Conservation (phyloP, 352 stramenopile species). For the Halophytophthora batemanensis region DNA sequence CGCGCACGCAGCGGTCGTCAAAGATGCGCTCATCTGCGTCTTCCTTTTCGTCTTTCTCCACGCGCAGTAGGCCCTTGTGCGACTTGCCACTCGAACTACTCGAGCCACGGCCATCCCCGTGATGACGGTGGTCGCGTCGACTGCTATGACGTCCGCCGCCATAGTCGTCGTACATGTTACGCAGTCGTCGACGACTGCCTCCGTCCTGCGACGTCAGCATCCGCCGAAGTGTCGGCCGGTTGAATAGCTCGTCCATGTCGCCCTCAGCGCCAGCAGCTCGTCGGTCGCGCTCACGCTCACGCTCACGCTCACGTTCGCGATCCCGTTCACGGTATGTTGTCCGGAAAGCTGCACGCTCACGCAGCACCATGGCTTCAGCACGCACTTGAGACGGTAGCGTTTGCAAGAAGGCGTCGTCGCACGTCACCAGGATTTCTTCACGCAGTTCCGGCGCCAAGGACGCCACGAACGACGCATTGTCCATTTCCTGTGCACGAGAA, state of each 20-base stretch:
- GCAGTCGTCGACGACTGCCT: slow-evolving; percentile 35
- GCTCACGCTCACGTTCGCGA: slow-evolving; percentile 19
- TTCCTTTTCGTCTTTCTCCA: slow-evolving; percentile 77
- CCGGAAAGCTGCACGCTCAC: slow-evolving; percentile 89
- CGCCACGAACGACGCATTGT: slow-evolving; percentile 97
- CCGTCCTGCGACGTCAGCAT: slow-evolving; percentile 77
- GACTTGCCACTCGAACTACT: slow-evolving; percentile 9
- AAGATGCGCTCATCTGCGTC: slow-evolving; percentile 54
- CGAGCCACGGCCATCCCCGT: slow-evolving; percentile 1
- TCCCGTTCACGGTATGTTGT: slow-evolving; percentile 55
- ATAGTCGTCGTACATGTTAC: slow-evolving; percentile 40
- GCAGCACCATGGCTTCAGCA: slow-evolving; percentile 94
- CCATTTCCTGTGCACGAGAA: slow-evolving; percentile 96
- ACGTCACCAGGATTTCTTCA: slow-evolving; percentile 96
- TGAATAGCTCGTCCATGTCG: slow-evolving; percentile 66
- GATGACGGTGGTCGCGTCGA: slow-evolving; percentile 27
- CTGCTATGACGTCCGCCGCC: slow-evolving; percentile 40
- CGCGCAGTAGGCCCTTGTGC: slow-evolving; percentile 60
- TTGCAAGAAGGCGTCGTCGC: slow-evolving; percentile 93
- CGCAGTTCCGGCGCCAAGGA: slow-evolving; percentile 94
- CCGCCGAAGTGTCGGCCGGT: slow-evolving; percentile 66
- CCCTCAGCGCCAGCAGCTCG: slow-evolving; percentile 33
- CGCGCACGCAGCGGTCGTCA: slow-evolving; percentile 60
- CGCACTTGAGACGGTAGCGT: slow-evolving; percentile 93
- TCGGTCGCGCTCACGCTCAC: slow-evolving; percentile 12